These are phyloP conservation scores for Populus tremula DNA, from an alignment of 345 rosid species.

Conservation along the genomic window DNA sequence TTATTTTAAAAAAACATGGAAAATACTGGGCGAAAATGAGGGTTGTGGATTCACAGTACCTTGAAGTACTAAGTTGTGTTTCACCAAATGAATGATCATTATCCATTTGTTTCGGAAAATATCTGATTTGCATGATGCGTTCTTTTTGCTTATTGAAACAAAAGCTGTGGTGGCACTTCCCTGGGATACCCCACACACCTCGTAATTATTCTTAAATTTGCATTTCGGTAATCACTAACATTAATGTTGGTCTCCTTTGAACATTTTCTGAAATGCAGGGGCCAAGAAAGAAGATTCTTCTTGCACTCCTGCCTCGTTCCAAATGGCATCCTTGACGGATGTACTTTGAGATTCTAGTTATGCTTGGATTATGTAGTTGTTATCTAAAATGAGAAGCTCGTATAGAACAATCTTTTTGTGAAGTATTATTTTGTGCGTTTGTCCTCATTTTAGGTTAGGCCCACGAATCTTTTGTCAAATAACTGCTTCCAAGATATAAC, in stretches of 20 bases:
- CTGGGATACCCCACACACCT: neutral
- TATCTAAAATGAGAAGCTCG: slow-evolving; percentile 6
- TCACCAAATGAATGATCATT: neutral
- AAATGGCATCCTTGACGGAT: slow-evolving; percentile 37
- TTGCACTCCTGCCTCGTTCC: slow-evolving; percentile 56
- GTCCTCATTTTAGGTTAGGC: slow-evolving; percentile 5
- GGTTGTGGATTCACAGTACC: neutral
- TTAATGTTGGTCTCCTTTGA: neutral
- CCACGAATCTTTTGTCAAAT: neutral
- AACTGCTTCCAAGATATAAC: slow-evolving; percentile 10
- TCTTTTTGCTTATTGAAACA: neutral
- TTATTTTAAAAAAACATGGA: neutral
- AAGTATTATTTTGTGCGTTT: neutral
- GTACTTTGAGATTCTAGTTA: neutral
- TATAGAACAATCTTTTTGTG: neutral
- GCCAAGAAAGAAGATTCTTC: slow-evolving; percentile 92
- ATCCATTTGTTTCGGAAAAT: neutral
- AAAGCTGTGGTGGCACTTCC: neutral
- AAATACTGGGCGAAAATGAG: neutral
- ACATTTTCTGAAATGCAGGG: slow-evolving; percentile 45
- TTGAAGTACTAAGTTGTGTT: neutral
- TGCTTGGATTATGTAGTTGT: neutral
- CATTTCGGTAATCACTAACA: neutral
- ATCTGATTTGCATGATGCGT: neutral
- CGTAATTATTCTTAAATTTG: neutral